Base-by-base conservation (phyloP, 2,329 filamentous ascomycete species). In the Pseudogymnoascus sp. region DNA sequence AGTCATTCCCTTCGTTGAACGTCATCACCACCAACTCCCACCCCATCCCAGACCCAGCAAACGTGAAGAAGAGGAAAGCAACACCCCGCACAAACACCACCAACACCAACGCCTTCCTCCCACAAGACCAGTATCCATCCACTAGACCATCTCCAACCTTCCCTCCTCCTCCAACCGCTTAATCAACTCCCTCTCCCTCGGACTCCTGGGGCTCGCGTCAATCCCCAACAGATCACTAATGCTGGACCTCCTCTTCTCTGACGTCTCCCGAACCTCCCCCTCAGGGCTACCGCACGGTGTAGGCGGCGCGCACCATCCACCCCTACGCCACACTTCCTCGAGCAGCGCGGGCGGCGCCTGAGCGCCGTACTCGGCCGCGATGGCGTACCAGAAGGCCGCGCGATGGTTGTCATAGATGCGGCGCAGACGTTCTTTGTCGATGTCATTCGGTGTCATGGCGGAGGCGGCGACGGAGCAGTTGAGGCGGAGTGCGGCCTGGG, bases 331-430 rank as follows among this genome's bases (percentile, higher is more conserved):
- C n/a, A 87, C 85, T 72, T 88, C 86, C 76, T 91, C 89, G 19
- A 92, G 79, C 36, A 85, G 79, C 13, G 81, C 79, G 1, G 88
- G 84, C 60, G 84, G 86, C 1, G 81, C 80, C 36, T 85, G 83
- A 13, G 78, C 75, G 62, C 89, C 89, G 71, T 93, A 93, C 70
- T 92, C 88, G 25, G 83, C 79, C 31, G 89, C 89, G 37, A 93
- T 83, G 60, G 83, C 81, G 36, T 83, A 80, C 90, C 90, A 93
- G 77, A 93, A 93, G 7, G 84, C 83, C 61, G 82, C 79, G 48
- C 88, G 85, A 75, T 91, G 89, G 6, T 83, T 79, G 62, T 86
- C 83, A 75, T 93, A 93, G 69, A 92, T 84, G 66, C 83, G 80
- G 60, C 85, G 83, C 23, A 93, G 85, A 60, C 88, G 87, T 28